Evolutionary conservation across 768 basidiomycete genomes (phyloP), one percentile per base, ranked within the genome.

Genomic region (Rhizopogon roseolus): DNA sequence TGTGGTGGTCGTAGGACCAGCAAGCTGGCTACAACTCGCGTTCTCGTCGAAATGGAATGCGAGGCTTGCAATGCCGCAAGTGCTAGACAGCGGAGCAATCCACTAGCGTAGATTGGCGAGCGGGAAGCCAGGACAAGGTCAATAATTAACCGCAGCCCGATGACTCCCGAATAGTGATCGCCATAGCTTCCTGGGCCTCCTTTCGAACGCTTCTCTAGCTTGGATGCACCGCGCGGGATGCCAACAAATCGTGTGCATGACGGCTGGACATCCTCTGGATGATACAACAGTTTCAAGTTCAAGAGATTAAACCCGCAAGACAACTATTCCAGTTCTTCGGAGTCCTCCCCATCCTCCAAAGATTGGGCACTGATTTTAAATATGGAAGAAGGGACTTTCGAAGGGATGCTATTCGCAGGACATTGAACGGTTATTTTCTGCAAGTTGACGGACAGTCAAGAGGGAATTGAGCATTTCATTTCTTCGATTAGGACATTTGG

Each of bases 221-320:
- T 68, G 3, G 86, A 80, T 4, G 83, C 84, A 25, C 66, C 60
- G 10, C 67, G 64, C 37, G 90, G 63, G 17, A 87, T 81, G 29
- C 74, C 62, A 27, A 67, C 61, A 57, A 90, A 84, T 13, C 77
- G 73, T 9, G 60, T 54, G 66, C 77, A 86, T 4, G 77, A 73
- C 2, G 86, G 88, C 11, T 85, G 80, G 11, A 84, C 84, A 61
- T 86, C 81, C 28, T 76, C 72, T 8, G 76, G 65, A 59, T 87
- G 86, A 68, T 78, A 88, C 0, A 59, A n/a, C n/a, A n/a, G n/a
- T n/a, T n/a, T n/a, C n/a, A n/a, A n/a, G n/a, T n/a, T n/a, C n/a
- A n/a, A 62, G 28, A 90, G 68, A 7, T 56, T 60, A 28, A 54
- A n/a, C 2, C 64, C 62, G 4, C 62, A 58, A 5, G 53, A 34